Evolutionary conservation across 441 rosid genomes (phyloP), one percentile per base, ranked within the genome.

Genomic region (Gossypium trilobum): DNA sequence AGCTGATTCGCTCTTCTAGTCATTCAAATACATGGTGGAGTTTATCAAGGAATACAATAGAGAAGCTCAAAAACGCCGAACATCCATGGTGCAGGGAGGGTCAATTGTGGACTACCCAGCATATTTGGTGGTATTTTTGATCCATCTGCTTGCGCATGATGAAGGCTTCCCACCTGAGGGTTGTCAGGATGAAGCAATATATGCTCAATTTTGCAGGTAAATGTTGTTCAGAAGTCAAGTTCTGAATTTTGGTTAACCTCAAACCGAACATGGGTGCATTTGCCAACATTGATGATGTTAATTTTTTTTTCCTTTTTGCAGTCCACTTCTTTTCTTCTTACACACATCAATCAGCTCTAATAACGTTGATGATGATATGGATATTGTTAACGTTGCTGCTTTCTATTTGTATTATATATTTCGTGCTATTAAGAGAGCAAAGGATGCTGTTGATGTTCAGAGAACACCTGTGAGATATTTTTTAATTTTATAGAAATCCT

Each of bases 111-210:
- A 85, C 58, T 82, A 76, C 78, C 97, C 99, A 56, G 90, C 87
- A 42, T 92, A 91, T 70, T 75, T 86, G 55, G 87, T 91, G 77
- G 90, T 89, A 25, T 91, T 81, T 86, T 87, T 95, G 82, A 81
- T 95, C 77, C 91, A 95, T 80, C 81, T 91, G 82, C 96, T 95
- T 78, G 96, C 91, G 44, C 97, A 90, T 74, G 92, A 88, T 66
- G 68, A 77, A 42, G 83, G 70, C 61, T 95, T 89, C 81, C 98
- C 96, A 71, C 79, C 85, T 48, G 87, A 89, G 72, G 88, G 81
- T 62, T 89, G 88, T 82, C 78, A 69, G 80, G 98, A 90, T 61
- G 98, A 91, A 75, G 81, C 86, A 78, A 75, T 63, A 23, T 87
- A 80, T 82, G 86, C 93, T 82, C 78, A 62, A 65, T 89, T 89